Evolutionary conservation across 352 stramenopile genomes (phyloP).

Genomic region (Hyaloperonospora brassicae): DNA sequence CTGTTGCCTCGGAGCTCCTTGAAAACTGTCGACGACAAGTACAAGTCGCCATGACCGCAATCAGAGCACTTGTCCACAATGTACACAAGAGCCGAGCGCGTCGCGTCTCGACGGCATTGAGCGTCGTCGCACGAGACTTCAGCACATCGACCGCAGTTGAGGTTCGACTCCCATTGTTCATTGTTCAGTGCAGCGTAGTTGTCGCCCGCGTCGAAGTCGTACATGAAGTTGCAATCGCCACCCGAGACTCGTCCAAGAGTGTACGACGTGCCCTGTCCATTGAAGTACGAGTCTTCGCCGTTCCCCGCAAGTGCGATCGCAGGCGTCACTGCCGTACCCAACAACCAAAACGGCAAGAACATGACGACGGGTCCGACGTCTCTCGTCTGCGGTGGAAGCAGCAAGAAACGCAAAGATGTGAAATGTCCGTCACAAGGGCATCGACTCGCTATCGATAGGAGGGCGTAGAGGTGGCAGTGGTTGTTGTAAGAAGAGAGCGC

Average conservation of each 20-base stretch:
- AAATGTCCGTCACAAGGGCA: no score
- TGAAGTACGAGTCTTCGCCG: not conserved
- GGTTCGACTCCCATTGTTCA: conserved; percentile 42
- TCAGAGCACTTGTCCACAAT: conserved; percentile 58
- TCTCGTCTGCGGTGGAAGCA: no score
- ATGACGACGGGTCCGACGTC: no score
- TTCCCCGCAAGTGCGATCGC: not conserved
- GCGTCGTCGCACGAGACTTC: conserved; percentile 48
- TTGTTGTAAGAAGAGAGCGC: no score
- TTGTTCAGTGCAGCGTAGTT: conserved; percentile 60
- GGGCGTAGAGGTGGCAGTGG: no score
- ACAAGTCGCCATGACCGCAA: conserved; percentile 45
- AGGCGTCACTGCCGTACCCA: no score
- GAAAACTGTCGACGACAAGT: conserved; percentile 37
- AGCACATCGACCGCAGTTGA: conserved; percentile 54
- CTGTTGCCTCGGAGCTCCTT: conserved; percentile 23
- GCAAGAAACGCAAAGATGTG: no score
- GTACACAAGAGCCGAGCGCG: conserved; percentile 22
- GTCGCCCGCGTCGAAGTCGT: conserved; percentile 24
- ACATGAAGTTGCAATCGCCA: conserved; percentile 64
- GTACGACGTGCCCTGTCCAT: conserved; percentile 20
- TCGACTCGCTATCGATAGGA: no score
- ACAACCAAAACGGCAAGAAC: no score
- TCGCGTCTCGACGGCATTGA: conserved; percentile 19
- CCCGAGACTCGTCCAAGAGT: conserved; percentile 28